Evolutionary conservation across 257 asterid genomes (phyloP), one percentile per base, ranked within the genome.

Genomic region (Solanum gracilifrons): DNA sequence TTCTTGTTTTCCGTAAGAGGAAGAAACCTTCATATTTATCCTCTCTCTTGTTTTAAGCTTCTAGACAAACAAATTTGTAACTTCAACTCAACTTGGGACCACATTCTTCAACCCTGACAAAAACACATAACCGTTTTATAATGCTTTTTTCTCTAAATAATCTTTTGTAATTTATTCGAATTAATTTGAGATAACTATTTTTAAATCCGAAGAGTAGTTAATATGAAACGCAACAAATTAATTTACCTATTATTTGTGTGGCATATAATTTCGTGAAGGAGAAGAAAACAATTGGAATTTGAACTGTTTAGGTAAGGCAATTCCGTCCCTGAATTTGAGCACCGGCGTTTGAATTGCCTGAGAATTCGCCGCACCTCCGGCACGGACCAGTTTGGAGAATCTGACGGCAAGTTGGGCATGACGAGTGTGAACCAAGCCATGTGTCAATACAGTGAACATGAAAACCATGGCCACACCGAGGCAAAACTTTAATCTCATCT

Each of bases 371-470:
- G 88, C 96, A 92, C 89, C 90, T 91, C 66, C 87, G 88, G 89
- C 93, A 90, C n/a, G 89, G 79, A 71, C 91, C 51, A 13, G 73
- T 88, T 32, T 73, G 89, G 6, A 91, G 88, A 72, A 90, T 88
- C 87, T 86, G 90, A 27, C 96, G 92, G 87, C 96, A 93, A 32
- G 94, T 92, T 3, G 96, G 96, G 75, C 95, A 93, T 16, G 96
- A 92, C 9, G 96, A 93, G 88, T 93, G 96, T 8, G 95, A 92
- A 20, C 90, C 89, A 23, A 93, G 93, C 96, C 96, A 93, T 87
- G 88, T 90, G 88, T 93, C 95, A 41, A 93, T 90, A 86, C 96
- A 93, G 21, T 27, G 79, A 4, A 73, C 87, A 69, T 93, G 96
- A 89, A 93, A 93, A 12, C 92, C 88, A 80, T 93, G 96, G 41